Evolutionary conservation across 2,329 filamentous ascomycete genomes (phyloP).

Genomic region (Akanthomyces dipterigenus): DNA sequence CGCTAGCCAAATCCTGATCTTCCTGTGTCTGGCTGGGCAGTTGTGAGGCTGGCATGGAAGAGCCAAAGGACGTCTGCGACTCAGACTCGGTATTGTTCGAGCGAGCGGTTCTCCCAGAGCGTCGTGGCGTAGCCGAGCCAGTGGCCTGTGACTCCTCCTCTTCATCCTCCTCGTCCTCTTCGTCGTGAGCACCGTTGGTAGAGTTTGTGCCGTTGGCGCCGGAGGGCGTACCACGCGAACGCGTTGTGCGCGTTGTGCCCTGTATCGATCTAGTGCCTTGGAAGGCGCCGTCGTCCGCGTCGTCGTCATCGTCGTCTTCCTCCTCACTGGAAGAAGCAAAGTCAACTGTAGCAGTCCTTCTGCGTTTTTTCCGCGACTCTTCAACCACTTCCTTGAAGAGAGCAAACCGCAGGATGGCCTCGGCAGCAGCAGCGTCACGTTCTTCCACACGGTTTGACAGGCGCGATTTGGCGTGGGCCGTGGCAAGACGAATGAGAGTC

Average conservation of each 20-base stretch:
- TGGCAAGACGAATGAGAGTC: slow-evolving; percentile 95
- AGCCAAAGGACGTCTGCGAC: slow-evolving; percentile 62
- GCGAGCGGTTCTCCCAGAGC: slow-evolving; percentile 30
- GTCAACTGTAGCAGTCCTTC: slow-evolving; percentile 57
- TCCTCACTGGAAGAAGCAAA: slow-evolving; percentile 53
- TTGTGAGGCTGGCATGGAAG: slow-evolving; percentile 72
- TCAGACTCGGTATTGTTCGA: slow-evolving; percentile 33
- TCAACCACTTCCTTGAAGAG: slow-evolving; percentile 93
- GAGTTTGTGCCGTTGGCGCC: slow-evolving; percentile 21
- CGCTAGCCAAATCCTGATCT: slow-evolving; percentile 35
- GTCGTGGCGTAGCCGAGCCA: slow-evolving; percentile 33
- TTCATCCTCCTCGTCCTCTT: slow-evolving; percentile 45
- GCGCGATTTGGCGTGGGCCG: slow-evolving; percentile 88
- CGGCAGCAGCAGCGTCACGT: slow-evolving; percentile 79
- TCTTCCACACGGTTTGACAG: slow-evolving; percentile 85
- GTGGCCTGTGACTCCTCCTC: slow-evolving; percentile 44
- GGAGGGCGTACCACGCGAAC: slow-evolving; percentile 20
- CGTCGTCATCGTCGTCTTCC: slow-evolving; percentile 54
- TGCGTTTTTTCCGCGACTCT: slow-evolving; percentile 76
- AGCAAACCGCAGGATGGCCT: slow-evolving; percentile 85
- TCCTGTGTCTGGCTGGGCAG: slow-evolving; percentile 41
- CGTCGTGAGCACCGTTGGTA: slow-evolving; percentile 29
- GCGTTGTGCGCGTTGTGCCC: slow-evolving; percentile 24
- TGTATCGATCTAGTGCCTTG: slow-evolving; percentile 30
- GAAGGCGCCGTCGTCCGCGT: slow-evolving; percentile 53